phyloP scores from a whole-genome alignment of 1,139 yeast species.

The Zygoascus hellenicus region DNA sequence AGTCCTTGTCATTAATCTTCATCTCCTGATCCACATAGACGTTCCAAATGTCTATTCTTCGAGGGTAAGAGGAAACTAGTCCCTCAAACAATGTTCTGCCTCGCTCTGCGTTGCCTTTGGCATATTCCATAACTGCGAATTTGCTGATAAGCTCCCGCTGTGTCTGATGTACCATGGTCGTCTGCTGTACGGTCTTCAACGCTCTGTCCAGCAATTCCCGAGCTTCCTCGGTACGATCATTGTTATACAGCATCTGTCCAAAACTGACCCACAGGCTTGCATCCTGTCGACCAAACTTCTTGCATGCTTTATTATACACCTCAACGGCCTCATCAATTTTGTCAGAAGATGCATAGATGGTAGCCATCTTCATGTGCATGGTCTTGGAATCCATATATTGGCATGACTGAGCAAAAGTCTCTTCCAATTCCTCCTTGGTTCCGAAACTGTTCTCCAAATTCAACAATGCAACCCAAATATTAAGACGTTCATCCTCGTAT shows the following conservation, averaged over 20 bases:
- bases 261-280: slow-evolving; percentile 69
- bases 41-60: slow-evolving; percentile 90
- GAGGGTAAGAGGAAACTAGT: slow-evolving; percentile 80
- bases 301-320: slow-evolving; percentile 59
- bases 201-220: slow-evolving; percentile 69
- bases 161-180: slow-evolving; percentile 35
- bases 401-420: slow-evolving; percentile 72
- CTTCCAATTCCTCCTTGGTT: slow-evolving; percentile 71
- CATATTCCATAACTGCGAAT: slow-evolving; percentile 83
- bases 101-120: slow-evolving; percentile 85
- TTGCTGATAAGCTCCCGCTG: slow-evolving; percentile 80
- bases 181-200: slow-evolving; percentile 61
- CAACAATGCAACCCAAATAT: slow-evolving; percentile 91
- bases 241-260: slow-evolving; percentile 67
- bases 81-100: slow-evolving; percentile 95
- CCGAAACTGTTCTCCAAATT: slow-evolving; percentile 95
- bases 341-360: slow-evolving; percentile 48
- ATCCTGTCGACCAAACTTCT: slow-evolving; percentile 68
- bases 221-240: slow-evolving; percentile 47
- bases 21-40: slow-evolving; percentile 92
- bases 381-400: slow-evolving; percentile 85
- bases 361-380: slow-evolving; percentile 74
- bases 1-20: slow-evolving; percentile 53
- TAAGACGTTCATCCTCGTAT: slow-evolving; percentile 89
- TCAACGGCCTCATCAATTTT: slow-evolving; percentile 65